Percentiles rank a stretch among this genome's conserved stretches.
Conservation (phyloP, 106 monocot species). For the Ottelia alismoides region DNA sequence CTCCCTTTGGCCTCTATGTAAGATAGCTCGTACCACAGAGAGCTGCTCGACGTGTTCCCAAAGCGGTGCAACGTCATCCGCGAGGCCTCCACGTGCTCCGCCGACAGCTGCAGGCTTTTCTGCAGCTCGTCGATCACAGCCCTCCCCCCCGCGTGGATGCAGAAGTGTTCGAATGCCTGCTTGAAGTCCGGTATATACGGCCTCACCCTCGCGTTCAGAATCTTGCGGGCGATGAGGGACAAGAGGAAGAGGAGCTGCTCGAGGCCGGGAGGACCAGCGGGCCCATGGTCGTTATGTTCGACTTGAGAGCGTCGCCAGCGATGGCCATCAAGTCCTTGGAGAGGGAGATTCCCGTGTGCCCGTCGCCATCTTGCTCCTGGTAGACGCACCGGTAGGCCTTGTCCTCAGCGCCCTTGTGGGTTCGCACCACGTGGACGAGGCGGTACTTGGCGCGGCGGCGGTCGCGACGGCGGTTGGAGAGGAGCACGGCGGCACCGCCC, state of each 20-base stretch:
- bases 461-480: not conserved
- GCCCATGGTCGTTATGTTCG: slow-evolving; percentile 7
- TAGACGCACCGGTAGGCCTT: slow-evolving; percentile 6
- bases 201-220: slow-evolving; percentile 5
- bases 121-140: too few species aligned
- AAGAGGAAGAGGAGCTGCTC: slow-evolving; percentile 6
- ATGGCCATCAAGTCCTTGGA: slow-evolving; percentile 8
- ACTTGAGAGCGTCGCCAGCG: slow-evolving; percentile 7
- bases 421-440: slow-evolving; percentile 3
- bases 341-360: slow-evolving; percentile 1
- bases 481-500: slow-evolving; percentile 6
- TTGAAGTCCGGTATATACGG: slow-evolving; percentile 37
- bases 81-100: too few species aligned
- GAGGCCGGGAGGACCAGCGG: slow-evolving; percentile 2
- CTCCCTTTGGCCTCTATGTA: too few species aligned
- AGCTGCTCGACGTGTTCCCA: too few species aligned
- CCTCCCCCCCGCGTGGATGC: too few species aligned
- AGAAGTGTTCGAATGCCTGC: too few species aligned
- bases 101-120: too few species aligned
- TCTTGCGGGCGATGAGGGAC: slow-evolving; percentile 1
- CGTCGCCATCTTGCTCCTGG: slow-evolving; percentile 1
- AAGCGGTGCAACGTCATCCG: too few species aligned
- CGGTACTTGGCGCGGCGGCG: slow-evolving; percentile 3
- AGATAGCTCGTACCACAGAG: too few species aligned
- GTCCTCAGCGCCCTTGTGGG: slow-evolving; percentile 5